Evolutionary conservation across 2,329 filamentous ascomycete genomes (phyloP).

Genomic region (Dothidotthia symphoricarpi): DNA sequence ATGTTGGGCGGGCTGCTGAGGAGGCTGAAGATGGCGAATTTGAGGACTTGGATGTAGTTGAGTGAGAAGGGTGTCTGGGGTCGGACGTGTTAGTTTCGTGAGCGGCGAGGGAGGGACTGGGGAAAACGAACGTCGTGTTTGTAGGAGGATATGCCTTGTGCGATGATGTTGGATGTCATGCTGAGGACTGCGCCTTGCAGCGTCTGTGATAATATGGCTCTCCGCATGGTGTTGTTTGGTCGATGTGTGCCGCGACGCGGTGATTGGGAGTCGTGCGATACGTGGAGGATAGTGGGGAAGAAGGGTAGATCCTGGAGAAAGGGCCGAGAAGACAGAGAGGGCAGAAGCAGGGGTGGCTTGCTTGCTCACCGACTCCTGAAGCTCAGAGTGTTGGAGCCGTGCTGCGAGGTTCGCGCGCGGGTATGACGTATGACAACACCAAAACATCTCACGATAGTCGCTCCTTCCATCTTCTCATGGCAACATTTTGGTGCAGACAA

Average conservation of each 20-base stretch:
- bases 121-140: constrained; percentile 52
- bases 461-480: no score
- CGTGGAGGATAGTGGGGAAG: not conserved
- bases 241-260: not conserved
- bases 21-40: constrained; percentile 73
- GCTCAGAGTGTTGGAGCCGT: not conserved
- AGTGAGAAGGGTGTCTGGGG: constrained; percentile 59
- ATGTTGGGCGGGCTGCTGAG: constrained; percentile 80
- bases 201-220: constrained; percentile 36
- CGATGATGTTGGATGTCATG: constrained; percentile 68
- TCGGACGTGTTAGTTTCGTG: constrained; percentile 10
- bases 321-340: constrained; percentile 1
- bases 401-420: not conserved
- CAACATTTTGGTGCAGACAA: no score
- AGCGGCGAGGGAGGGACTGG: not conserved
- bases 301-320: not conserved
- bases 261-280: not conserved
- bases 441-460: no score
- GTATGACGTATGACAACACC: no score
- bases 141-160: constrained; percentile 67
- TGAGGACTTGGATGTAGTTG: constrained; percentile 66
- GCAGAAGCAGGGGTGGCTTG: not conserved
- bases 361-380: not conserved
- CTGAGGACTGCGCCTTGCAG: constrained; percentile 65
- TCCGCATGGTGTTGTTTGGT: constrained; percentile 24